Percentiles rank a stretch among this genome's conserved stretches.
These are phyloP conservation scores for Bifiguratus adelaidae DNA, from an alignment of 192 early-diverging fungal genomes.

Conservation along the genomic window DNA sequence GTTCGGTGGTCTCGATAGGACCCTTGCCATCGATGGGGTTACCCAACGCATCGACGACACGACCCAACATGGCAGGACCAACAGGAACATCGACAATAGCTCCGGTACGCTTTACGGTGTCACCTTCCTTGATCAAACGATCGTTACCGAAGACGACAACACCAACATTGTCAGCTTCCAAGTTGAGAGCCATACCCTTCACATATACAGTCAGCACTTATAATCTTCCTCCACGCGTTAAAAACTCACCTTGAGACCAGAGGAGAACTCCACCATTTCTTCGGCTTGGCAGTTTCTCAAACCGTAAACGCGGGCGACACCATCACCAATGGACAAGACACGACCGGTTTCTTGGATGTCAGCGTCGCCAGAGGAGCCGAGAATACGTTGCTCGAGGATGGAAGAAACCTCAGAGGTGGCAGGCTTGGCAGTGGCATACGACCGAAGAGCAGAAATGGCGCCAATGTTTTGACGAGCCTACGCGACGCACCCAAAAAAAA, in stretches of 20 bases:
- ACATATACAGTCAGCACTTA: not conserved
- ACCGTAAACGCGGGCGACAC: constrained; percentile 99
- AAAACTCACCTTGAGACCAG: constrained; percentile 80
- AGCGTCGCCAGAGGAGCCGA: constrained; percentile 69
- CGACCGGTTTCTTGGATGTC: constrained; percentile 98
- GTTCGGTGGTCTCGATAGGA: constrained; percentile 74
- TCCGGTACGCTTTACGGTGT: constrained; percentile 98
- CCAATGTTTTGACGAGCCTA: constrained; percentile 45
- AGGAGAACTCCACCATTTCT: constrained; percentile 99
- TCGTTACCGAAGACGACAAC: constrained; percentile 99
- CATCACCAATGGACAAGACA: constrained; percentile 99
- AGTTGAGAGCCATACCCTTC: constrained; percentile 98
- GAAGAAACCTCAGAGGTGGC: constrained; percentile 92
- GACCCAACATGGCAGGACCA: constrained; percentile 84
- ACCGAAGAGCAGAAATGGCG: constrained; percentile 39
- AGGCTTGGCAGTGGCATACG: constrained; percentile 45
- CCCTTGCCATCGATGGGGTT: constrained; percentile 99
- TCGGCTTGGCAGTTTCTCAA: constrained; percentile 98
- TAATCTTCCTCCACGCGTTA: not conserved
- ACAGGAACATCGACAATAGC: constrained; percentile 98
- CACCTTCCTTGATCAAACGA: constrained; percentile 99
- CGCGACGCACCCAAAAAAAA: not conserved
- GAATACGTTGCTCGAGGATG: constrained; percentile 96
- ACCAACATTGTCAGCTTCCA: constrained; percentile 99
- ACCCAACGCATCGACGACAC: constrained; percentile 97